Evolutionary conservation across 2,329 filamentous ascomycete species (phyloP), one percentile per base, ranked within the genome.

Genomic region (Fusarium acutatum): DNA sequence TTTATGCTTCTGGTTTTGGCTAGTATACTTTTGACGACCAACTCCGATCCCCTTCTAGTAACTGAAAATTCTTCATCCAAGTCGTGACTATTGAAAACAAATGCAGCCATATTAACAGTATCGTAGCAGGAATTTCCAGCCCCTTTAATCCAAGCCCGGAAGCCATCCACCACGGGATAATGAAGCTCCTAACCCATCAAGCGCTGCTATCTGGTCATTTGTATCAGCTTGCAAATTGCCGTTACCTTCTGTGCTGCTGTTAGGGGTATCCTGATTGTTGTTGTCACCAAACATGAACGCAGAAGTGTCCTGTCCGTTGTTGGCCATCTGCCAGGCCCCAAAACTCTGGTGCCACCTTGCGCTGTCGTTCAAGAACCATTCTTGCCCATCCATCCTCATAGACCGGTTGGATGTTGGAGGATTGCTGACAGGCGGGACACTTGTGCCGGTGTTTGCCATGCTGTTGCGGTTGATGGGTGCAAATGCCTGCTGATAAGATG

Each of bases 271-370:
- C 49, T 69, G 72, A 46, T 60, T 75, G 37, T 54, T 63, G 37
- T 69, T 65, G 24, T 76, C 70, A 34, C 75, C 69, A 72, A 82
- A 81, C 60, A 81, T 71, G 53, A 82, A 82, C 13, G 80, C 69
- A 18, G 75, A 72, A 15, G 68, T 75, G 30, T 76, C 71, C 40
- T 80, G 69, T 6, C 73, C 74, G 34, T 69, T 64, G 60, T 74
- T 77, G 34, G 81, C 79, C 60, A 85, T 78, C 38, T 84, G 85
- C 88, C 88, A 90, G 6, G 83, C 80, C 61, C 88, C 85, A 74
- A 90, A 90, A 67, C 88, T 86, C 61, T 89, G 87, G 65, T 90
- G 87, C 87, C 88, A 89, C 67, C 84, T 87, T 32, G 86, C 87
- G 24, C 88, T 85, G 67, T 90, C 88, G 60, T 85, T 88, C 26